Conservation (phyloP, 495 filamentous ascomycete species). For the Talaromyces proteolyticus region DNA sequence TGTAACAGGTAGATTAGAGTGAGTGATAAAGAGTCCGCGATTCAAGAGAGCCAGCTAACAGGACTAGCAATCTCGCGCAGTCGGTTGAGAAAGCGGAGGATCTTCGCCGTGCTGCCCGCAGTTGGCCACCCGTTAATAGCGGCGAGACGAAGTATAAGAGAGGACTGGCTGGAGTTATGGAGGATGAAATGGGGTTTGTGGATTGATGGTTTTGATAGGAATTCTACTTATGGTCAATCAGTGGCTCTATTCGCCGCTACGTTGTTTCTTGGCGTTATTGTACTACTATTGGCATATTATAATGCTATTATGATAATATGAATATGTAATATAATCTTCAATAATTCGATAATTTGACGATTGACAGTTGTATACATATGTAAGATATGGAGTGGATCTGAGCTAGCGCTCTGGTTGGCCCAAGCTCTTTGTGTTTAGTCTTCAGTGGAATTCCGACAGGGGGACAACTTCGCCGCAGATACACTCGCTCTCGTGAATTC, state of each 20-base stretch:
- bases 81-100: conserved; percentile 38
- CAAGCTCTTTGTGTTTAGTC: conserved; percentile 36
- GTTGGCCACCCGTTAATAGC: conserved; percentile 44
- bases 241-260: too few species aligned
- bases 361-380: too few species aligned
- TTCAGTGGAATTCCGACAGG: neutral
- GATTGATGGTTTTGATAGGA: too few species aligned
- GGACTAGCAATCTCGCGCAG: conserved; percentile 21
- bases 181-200: conserved; percentile 52
- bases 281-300: too few species aligned
- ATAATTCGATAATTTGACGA: neutral
- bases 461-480: conserved; percentile 1
- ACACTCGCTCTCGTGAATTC: neutral
- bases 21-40: too few species aligned
- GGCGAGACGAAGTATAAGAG: conserved; percentile 25
- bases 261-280: too few species aligned
- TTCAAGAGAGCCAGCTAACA: too few species aligned
- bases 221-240: too few species aligned
- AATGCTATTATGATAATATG: too few species aligned
- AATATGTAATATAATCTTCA: neutral
- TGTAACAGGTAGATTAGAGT: conserved; percentile 61
- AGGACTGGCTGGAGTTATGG: conserved; percentile 44
- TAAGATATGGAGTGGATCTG: neutral
- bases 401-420: conserved; percentile 22
- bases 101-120: conserved; percentile 26